Conservation (phyloP, 2,329 filamentous ascomycete species). For the Lecanicillium sp. region DNA sequence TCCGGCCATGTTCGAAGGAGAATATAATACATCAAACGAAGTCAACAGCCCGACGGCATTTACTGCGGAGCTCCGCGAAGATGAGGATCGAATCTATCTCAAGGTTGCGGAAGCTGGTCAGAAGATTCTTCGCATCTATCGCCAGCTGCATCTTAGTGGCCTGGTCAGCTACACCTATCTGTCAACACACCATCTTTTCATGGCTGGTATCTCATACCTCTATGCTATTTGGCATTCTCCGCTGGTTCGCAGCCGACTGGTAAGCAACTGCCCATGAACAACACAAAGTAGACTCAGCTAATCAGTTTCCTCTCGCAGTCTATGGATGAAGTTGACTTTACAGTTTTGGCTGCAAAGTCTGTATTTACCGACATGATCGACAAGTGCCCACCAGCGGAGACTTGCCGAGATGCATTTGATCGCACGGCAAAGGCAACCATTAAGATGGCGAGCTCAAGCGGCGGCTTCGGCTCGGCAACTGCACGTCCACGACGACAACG, state of each 20-base stretch:
- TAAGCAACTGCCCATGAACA: slow-evolving; percentile 36
- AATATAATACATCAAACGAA: slow-evolving; percentile 60
- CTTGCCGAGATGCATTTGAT: slow-evolving; percentile 89
- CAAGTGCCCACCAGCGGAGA: slow-evolving; percentile 91
- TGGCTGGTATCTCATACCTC: slow-evolving; percentile 92
- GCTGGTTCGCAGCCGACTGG: slow-evolving; percentile 75
- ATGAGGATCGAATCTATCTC: slow-evolving; percentile 85
- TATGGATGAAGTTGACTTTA: slow-evolving; percentile 97
- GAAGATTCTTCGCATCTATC: slow-evolving; percentile 83
- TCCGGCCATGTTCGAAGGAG: slow-evolving; percentile 74
- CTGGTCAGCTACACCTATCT: slow-evolving; percentile 95
- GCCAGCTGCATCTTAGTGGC: slow-evolving; percentile 78
- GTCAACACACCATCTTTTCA: slow-evolving; percentile 93
- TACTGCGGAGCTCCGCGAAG: slow-evolving; percentile 60
- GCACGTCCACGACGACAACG: slow-evolving; percentile 19
- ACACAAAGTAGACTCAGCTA: slow-evolving; percentile 5
- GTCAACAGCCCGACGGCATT: slow-evolving; percentile 56
- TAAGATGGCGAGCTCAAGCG: slow-evolving; percentile 85
- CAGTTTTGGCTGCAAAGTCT: slow-evolving; percentile 84
- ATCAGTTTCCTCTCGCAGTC: slow-evolving; percentile 40
- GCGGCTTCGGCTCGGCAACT: slow-evolving; percentile 57
- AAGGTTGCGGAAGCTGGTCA: slow-evolving; percentile 95
- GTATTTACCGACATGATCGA: slow-evolving; percentile 87
- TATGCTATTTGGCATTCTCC: slow-evolving; percentile 97
- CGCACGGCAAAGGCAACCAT: slow-evolving; percentile 93